These are phyloP conservation scores for Rhynchospora breviuscula DNA, from an alignment of 176 grass and related monocot genomes.

Conservation along the genomic window DNA sequence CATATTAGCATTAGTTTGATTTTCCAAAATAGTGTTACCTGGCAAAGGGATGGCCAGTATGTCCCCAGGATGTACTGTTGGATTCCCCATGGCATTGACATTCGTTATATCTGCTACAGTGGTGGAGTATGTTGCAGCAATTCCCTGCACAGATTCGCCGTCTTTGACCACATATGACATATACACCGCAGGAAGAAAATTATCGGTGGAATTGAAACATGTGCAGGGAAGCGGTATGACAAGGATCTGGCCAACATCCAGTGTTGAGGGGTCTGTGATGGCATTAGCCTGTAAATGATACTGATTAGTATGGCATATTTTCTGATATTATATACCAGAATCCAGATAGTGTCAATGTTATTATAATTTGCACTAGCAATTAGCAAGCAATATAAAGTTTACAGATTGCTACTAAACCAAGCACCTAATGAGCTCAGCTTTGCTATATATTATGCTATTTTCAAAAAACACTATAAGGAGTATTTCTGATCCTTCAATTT, in stretches of 20 bases:
- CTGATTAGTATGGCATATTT: not conserved
- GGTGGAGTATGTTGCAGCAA: constrained; percentile 60
- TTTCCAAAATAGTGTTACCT: constrained; percentile 32
- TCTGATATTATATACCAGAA: no score
- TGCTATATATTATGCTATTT: no score
- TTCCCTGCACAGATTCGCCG: constrained; percentile 56
- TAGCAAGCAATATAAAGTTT: no score
- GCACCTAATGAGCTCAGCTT: no score
- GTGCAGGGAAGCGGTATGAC: constrained; percentile 74
- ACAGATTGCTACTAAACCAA: no score
- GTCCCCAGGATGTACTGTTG: constrained; percentile 52
- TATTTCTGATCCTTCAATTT: no score
- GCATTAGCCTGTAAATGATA: constrained; percentile 21
- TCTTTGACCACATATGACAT: constrained; percentile 74
- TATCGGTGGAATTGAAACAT: constrained; percentile 90
- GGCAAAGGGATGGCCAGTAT: constrained; percentile 82
- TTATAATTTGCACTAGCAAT: no score
- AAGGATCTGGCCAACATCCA: constrained; percentile 49
- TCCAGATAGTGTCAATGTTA: no score
- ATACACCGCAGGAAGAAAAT: constrained; percentile 69
- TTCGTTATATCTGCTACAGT: constrained; percentile 81
- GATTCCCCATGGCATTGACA: constrained; percentile 73
- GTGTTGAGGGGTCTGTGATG: constrained; percentile 45
- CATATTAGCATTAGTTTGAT: not conserved
- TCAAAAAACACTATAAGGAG: no score